Percentiles rank a stretch among this genome's conserved stretches.
These are phyloP conservation scores for Raddia guianensis DNA, from an alignment of 176 grass and related monocot genomes.

Conservation along the genomic window DNA sequence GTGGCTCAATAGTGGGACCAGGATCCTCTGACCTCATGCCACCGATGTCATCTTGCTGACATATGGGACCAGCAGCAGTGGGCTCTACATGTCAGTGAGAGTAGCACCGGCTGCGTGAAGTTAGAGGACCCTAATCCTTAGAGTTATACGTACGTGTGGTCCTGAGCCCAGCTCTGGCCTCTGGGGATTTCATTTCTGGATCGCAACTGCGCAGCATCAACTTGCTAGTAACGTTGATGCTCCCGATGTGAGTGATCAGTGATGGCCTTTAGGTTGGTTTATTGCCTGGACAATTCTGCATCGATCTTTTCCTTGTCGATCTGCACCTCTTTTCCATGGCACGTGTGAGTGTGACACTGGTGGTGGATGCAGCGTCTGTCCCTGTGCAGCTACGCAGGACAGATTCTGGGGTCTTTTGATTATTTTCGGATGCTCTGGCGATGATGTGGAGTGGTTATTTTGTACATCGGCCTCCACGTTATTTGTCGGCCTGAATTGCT, in stretches of 20 bases:
- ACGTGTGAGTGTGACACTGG: background rate
- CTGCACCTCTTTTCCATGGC: background rate
- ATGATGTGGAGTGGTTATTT: background rate
- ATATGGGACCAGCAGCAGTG: no score
- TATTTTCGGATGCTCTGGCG: slow-evolving; percentile 23
- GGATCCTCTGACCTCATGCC: no score
- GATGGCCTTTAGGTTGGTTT: slow-evolving; percentile 33
- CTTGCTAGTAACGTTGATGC: background rate
- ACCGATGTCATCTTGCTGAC: no score
- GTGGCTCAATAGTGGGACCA: background rate
- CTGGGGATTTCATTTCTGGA: background rate
- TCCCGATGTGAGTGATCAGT: background rate
- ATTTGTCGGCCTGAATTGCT: slow-evolving; percentile 10
- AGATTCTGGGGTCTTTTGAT: slow-evolving; percentile 48
- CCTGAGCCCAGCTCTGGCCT: slow-evolving; percentile 29
- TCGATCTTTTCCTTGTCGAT: slow-evolving; percentile 20
- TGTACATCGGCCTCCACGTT: slow-evolving; percentile 9
- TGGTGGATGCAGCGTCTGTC: slow-evolving; percentile 30
- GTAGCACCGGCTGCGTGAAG: no score
- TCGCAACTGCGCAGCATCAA: background rate
- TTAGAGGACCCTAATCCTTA: no score
- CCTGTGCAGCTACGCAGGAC: slow-evolving; percentile 35
- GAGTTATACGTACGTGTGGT: slow-evolving; percentile 35
- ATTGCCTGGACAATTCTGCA: slow-evolving; percentile 10
- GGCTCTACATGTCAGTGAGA: no score